Evolutionary conservation across 2,329 filamentous ascomycete genomes (phyloP), one percentile per base, ranked within the genome.

Genomic region (Clarireedia paspali): DNA sequence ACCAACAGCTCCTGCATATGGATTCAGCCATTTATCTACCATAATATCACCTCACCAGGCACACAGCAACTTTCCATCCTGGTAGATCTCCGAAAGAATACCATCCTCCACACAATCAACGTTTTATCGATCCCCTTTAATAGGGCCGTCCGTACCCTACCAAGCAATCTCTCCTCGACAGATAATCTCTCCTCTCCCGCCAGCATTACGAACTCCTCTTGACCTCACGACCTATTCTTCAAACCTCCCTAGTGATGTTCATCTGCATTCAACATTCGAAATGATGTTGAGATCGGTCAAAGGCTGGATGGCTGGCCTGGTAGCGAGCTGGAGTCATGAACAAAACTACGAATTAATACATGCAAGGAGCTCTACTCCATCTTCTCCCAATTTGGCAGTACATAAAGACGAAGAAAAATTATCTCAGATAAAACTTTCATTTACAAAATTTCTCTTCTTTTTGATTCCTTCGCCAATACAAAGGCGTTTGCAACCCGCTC

Each of bases 401-500:
- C 38, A 47, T 23, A 20, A 10, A 40, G 52, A 40, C 12, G 48
- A 56, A 6, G 54, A 56, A 26, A 44, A 47, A 10, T 10, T 56
- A 6, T 39, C 54, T 30, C 40, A 17, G 12, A 26, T 40, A 14
- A 53, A n/a, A 23, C 20, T 39, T 14, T 52, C 34, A 6, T 30
- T 56, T 27, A 50, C 48, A 24, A n/a, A 40, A 39, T 47, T 52
- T 20, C 27, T 44, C 20, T 56, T 56, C 40, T 56, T 56, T 10
- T 20, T 56, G 9, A 47, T 70, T 6, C 68, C 69, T 1, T 69
- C 65, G 24, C 70, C 69, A 48, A 40, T 70, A 4, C 68, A 70
- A 54, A 61, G 62, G 53, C 63, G 61, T 46, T 47, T 70, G 36
- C 67, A 66, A 40, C 66, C 67, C 5, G 54, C 59, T 34, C 57